Base-by-base conservation (phyloP, 345 rosid species). In the Populus deltoides region DNA sequence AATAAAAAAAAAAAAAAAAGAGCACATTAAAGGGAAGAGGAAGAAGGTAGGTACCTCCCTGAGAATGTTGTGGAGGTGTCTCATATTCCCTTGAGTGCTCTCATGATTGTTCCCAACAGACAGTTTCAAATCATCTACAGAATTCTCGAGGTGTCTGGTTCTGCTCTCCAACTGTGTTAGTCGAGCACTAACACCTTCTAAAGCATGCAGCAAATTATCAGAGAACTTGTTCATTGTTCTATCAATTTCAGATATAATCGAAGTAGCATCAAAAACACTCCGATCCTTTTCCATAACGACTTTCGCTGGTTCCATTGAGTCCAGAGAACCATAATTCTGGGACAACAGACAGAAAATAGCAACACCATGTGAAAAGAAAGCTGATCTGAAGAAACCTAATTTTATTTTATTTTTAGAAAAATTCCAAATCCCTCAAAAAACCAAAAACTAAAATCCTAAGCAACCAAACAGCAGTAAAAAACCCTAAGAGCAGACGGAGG, bases 111-210 rank as follows among this genome's bases (percentile, higher is more conserved):
- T 92, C 49, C 88, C 98, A 70, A 92, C 89, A 78, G 93, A 86
- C 62, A 84, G 79, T 85, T 93, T 94, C 83, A 94, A 87, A 85
- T 93, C 97, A 86, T 93, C 97, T 10, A 94, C 89, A 71, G 95
- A 79, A 72, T 77, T 81, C 89, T 94, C 97, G 3, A 94, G 88
- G 81, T 84, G 79, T 17, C 87, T 87, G 18, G 89, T 89, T 81
- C 95, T 90, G 73, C 86, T 89, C 84, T 94, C 98, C 85, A 94
- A 83, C 79, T 92, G 98, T 1, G 93, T 90, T 24, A 94, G 81
- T 16, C 95, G 90, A 24, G 95, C 90, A 80, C 95, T 87, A 49
- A 94, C 89, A 77, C 90, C 90, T 79, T 93, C 95, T 81, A 93
- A 76, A 15, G 76, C 89, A 82, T 90, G 90, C 73, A 92, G 61